Evolutionary conservation across 257 asterid species (phyloP), one percentile per base, ranked within the genome.

Genomic region (Misopates orontium): DNA sequence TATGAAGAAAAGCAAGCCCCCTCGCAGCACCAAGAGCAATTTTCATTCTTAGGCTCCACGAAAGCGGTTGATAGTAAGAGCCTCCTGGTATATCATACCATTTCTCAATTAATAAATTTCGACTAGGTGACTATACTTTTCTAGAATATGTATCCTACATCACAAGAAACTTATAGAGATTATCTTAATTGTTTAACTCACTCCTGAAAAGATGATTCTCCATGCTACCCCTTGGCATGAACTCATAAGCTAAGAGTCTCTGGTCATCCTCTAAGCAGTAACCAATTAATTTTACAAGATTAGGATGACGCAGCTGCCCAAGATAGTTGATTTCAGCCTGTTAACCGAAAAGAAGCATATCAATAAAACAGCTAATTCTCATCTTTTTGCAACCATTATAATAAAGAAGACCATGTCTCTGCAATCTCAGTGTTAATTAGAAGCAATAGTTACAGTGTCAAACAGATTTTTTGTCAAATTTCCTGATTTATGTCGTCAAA

Each of bases 191-290:
- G 52, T 19, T 61, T 70, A 65, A 80, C 97, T 73, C 70, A 91
- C 97, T 82, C 76, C 97, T 81, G 82, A 88, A 91, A 24, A 91
- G 75, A 78, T 91, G 97, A 80, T 91, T 91, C 77, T 91, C 97
- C 93, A 86, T 78, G 90, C 97, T 88, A 71, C 97, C 97, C 84
- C 83, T 88, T 67, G 96, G 77, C 97, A 91, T 88, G 78, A 80
- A 91, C 74, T 91, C 97, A 21, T 91, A 91, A 0, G 85, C 95
- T 70, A 91, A 72, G 52, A 91, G 95, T 62, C 98, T 73, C 64
- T 91, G 98, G 45, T 91, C 95, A 55, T 91, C 98, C 77, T 91
- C 98, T 66, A 84, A 80, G 88, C 96, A 91, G 68, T 88, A 91
- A 17, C 97, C 97, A n/a, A 90, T 62, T 71, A 90, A 77, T 67